Evolutionary conservation across 352 stramenopile species (phyloP).

Genomic region (Phytopythium chamaehyphon): DNA sequence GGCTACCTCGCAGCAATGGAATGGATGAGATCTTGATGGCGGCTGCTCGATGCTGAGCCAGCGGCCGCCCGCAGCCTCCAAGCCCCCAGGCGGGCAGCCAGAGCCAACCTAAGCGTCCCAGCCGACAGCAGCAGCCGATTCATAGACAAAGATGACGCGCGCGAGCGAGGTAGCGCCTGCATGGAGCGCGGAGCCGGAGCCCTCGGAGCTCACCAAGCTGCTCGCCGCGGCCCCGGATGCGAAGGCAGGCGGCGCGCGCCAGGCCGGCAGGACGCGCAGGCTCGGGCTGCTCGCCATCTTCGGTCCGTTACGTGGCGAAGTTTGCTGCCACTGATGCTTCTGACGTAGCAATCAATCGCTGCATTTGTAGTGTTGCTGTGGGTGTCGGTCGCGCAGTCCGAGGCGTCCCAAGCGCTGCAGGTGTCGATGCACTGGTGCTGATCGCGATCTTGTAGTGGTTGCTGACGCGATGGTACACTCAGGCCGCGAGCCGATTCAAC

Average conservation of each 20-base stretch:
- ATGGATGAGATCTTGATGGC: no score
- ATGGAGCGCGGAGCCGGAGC: neutral
- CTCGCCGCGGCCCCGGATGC: neutral
- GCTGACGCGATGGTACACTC: neutral
- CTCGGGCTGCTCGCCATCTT: constrained; percentile 7
- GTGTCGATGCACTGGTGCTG: neutral
- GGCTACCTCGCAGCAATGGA: no score
- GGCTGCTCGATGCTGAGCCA: no score
- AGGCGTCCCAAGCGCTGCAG: constrained; percentile 26
- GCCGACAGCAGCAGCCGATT: no score
- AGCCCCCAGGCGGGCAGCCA: no score
- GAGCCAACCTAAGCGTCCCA: no score
- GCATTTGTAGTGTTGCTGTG: constrained; percentile 30
- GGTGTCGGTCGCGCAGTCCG: constrained; percentile 23
- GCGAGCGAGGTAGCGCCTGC: constrained; percentile 5
- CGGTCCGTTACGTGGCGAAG: neutral
- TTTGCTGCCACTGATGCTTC: neutral
- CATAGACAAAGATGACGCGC: neutral
- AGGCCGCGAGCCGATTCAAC: constrained; percentile 14
- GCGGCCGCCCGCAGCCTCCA: no score
- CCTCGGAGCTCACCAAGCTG: constrained; percentile 6
- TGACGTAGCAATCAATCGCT: no score
- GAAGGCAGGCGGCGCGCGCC: neutral
- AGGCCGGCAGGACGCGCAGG: neutral
- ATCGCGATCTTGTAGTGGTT: neutral